Evolutionary conservation across 352 stramenopile genomes (phyloP).

Genomic region (Globisporangium cystogenes): DNA sequence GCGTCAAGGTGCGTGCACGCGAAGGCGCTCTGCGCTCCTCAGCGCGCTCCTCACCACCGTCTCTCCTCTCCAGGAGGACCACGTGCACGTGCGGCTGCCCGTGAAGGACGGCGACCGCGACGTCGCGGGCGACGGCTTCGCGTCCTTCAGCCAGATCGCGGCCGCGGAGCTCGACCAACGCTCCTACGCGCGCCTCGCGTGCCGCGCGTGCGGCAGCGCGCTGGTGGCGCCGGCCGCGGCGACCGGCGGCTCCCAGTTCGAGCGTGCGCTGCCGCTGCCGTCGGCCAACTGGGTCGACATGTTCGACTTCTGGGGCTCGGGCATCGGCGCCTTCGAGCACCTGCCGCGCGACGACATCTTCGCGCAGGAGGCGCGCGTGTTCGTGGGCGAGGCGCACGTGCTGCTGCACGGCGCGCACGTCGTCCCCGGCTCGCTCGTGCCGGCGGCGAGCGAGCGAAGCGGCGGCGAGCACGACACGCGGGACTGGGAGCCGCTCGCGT

Average conservation of each 20-base stretch:
- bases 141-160: constrained; percentile 49
- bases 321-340: constrained; percentile 74
- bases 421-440: not conserved
- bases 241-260: no score
- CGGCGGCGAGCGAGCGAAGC: not conserved
- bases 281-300: constrained; percentile 86
- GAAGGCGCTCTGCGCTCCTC: no score
- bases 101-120: constrained; percentile 46
- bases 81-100: constrained; percentile 63
- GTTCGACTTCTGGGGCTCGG: constrained; percentile 82
- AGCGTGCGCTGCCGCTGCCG: constrained; percentile 66
- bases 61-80: no score
- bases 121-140: constrained; percentile 34
- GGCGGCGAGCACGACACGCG: constrained; percentile 17
- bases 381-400: constrained; percentile 60
- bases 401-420: constrained; percentile 47
- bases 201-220: constrained; percentile 28
- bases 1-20: constrained; percentile 1
- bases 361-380: constrained; percentile 37
- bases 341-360: constrained; percentile 67
- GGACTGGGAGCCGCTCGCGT: constrained; percentile 36
- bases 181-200: constrained; percentile 39
- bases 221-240: constrained; percentile 12
- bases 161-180: constrained; percentile 30
- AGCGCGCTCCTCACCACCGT: no score